phyloP scores from a whole-genome alignment of 768 basidiomycete species.

The Candolleomyces efflorescens region DNA sequence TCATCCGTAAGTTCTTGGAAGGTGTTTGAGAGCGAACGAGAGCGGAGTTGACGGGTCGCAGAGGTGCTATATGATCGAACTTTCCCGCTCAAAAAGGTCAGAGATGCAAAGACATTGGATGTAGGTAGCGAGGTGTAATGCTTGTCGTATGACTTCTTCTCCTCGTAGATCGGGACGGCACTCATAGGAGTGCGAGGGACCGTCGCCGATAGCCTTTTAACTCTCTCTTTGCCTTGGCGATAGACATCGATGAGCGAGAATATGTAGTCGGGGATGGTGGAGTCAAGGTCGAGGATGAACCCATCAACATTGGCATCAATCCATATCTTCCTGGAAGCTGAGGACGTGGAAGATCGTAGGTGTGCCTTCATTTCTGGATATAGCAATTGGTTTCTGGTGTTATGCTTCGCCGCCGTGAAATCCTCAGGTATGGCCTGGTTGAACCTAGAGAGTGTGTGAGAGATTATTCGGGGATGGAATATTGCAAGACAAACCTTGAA shows the following conservation, averaged over 20 bases:
- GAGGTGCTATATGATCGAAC: slow-evolving; percentile 65
- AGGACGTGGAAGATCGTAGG: slow-evolving; percentile 51
- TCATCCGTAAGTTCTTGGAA: slow-evolving; percentile 47
- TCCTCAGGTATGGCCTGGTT: slow-evolving; percentile 66
- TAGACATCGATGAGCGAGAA: slow-evolving; percentile 87
- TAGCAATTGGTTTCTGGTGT: slow-evolving; percentile 64
- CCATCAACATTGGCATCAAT: slow-evolving; percentile 73
- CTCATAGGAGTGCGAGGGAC: slow-evolving; percentile 41
- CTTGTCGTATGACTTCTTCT: slow-evolving; percentile 19
- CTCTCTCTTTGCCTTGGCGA: slow-evolving; percentile 71
- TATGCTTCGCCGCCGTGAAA: slow-evolving; percentile 66
- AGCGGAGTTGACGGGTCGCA: slow-evolving; percentile 35
- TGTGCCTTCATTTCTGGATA: slow-evolving; percentile 83
- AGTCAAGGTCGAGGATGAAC: slow-evolving; percentile 81
- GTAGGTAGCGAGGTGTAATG: slow-evolving; percentile 40
- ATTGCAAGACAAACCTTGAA: slow-evolving; percentile 46
- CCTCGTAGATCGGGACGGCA: slow-evolving; percentile 15
- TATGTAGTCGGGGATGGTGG: slow-evolving; percentile 70
- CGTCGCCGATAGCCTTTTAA: slow-evolving; percentile 60
- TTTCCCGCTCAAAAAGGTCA: slow-evolving; percentile 82
- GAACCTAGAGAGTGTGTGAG: slow-evolving; percentile 52
- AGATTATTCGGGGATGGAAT: slow-evolving; percentile 1
- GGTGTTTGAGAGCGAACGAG: slow-evolving; percentile 26
- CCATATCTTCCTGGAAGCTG: slow-evolving; percentile 49
- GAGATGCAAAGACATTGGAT: slow-evolving; percentile 58